Evolutionary conservation across 306 rosid genomes (phyloP), one percentile per base, ranked within the genome.

Genomic region (Medicago lupulina): DNA sequence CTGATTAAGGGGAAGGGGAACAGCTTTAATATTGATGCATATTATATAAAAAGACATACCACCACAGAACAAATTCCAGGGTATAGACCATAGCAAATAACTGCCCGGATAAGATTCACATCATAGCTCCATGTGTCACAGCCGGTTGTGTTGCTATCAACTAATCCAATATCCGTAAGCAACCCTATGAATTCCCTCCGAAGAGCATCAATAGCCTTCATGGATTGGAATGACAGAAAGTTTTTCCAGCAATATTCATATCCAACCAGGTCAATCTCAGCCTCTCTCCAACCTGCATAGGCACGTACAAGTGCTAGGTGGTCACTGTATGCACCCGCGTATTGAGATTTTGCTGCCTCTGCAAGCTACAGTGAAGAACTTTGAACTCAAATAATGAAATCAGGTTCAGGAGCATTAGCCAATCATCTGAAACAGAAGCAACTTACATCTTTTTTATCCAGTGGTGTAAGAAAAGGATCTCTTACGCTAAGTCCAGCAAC

Each of bases 401-500:
- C 49, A 72, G 61, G 71, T 58, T 74, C 62, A 82, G n/a, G 57
- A 50, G 58, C 43, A 77, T 53, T 63, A 36, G 12, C 50, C 62
- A 66, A 79, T 53, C 43, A n/a, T 71, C 23, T 5, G 16, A 68
- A 76, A 67, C 31, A 60, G 34, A 55, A 79, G 31, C 51, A 78
- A 75, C 99, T 88, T 85, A 95, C 99, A 76, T 92, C 98, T 77
- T 90, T 95, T 81, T 90, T 96, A 80, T 96, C 98, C 68, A 89
- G 57, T 15, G 99, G 99, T 47, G 88, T 79, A 71, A 90, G 83
- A 78, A 96, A 92, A 79, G 98, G 97, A 88, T 96, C 99, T 76
- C 99, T 89, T 75, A 92, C 98, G 73, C 99, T 96, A 36, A 92
- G 93, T 59, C 99, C 97, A 81, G 96, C 89, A 80, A 89, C 98